These are phyloP conservation scores for Colletotrichum chrysophilum DNA, from an alignment of 2,329 filamentous ascomycete genomes.

Conservation along the genomic window DNA sequence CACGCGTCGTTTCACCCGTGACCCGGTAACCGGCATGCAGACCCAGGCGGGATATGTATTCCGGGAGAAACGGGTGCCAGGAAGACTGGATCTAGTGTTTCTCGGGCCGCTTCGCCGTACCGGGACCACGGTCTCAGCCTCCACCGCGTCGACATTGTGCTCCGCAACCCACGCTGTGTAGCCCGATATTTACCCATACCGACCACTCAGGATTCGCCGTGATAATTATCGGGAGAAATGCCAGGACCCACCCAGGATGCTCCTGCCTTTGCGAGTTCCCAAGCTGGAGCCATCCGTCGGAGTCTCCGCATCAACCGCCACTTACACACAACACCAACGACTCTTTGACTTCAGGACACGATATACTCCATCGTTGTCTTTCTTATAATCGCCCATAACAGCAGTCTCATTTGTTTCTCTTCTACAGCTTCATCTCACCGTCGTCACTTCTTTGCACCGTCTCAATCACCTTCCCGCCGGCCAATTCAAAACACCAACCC, in stretches of 20 bases:
- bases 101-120: neutral
- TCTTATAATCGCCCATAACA: neutral
- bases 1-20: neutral
- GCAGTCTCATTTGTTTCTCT: neutral
- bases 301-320: neutral
- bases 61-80: neutral
- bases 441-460: neutral
- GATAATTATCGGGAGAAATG: neutral
- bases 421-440: accelerated
- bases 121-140: neutral
- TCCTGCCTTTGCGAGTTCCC: no score
- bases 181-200: neutral
- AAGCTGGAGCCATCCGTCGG: no score
- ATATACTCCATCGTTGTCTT: neutral
- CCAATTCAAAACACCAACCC: neutral
- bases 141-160: neutral
- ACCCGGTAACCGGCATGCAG: neutral
- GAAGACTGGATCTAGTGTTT: neutral
- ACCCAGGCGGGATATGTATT: neutral
- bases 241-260: neutral
- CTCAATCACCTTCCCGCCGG: neutral
- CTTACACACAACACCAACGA: neutral
- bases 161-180: neutral
- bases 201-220: neutral
- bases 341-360: neutral